A percentile compares a stretch with the other conserved stretches of the same genome.
phyloP scores from a whole-genome alignment of 257 asterid species.

The Plantago ovata region DNA sequence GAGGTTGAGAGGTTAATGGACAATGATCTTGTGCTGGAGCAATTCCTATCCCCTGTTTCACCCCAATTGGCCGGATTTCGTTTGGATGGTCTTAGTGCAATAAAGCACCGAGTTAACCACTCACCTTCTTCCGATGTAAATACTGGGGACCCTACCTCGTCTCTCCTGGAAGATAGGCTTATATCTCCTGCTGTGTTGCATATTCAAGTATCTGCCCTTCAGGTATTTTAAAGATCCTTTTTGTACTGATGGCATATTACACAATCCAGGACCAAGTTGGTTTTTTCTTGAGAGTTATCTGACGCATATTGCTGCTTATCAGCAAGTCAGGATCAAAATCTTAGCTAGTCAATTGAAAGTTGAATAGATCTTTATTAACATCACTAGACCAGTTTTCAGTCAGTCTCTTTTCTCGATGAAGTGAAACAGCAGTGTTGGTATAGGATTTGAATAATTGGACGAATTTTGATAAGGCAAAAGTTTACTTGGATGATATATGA shows the following conservation, averaged over 20 bases:
- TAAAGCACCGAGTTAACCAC: constrained; percentile 75
- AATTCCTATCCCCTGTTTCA: constrained; percentile 68
- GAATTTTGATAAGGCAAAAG: too few species aligned
- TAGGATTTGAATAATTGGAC: too few species aligned
- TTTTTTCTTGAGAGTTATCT: too few species aligned
- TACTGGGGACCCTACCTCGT: constrained; percentile 28
- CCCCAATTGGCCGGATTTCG: constrained; percentile 95
- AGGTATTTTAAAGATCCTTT: constrained; percentile 46
- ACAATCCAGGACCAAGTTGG: too few species aligned
- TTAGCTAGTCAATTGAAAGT: too few species aligned
- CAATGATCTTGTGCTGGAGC: constrained; percentile 87
- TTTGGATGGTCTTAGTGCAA: constrained; percentile 81
- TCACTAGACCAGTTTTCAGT: too few species aligned
- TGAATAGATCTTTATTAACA: too few species aligned
- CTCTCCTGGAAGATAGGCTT: constrained; percentile 75
- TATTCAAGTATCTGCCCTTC: constrained; percentile 85
- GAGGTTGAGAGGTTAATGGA: constrained; percentile 77
- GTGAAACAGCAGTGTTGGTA: too few species aligned
- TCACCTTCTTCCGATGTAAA: constrained; percentile 57
- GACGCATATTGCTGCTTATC: too few species aligned
- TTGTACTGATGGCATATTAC: background rate
- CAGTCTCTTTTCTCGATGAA: too few species aligned
- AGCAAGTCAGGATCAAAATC: too few species aligned
- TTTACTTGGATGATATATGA: too few species aligned
- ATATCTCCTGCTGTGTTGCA: constrained; percentile 71